Base-by-base conservation (phyloP, 139 green algal genomes). In the Chlorella sp. region DNA sequence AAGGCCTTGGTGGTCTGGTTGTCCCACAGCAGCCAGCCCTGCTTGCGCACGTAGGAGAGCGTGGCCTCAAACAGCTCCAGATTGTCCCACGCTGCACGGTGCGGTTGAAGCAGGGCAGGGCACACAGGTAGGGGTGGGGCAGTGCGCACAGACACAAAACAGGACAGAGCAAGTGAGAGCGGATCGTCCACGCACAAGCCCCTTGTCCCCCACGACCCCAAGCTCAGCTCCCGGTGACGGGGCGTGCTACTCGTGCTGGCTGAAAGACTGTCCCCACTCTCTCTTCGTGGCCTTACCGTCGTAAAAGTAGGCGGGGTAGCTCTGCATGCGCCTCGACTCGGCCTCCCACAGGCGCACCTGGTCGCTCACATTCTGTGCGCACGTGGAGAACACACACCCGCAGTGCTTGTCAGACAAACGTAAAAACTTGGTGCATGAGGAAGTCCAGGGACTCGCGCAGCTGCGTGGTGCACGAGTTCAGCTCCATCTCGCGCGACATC, bases 291-390 rank as follows among this genome's bases (percentile, higher is more conserved):
- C 17, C 55, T 64, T 27, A 64, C 55, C 24, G 55, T 64, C 55
- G 24, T 64, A 64, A 20, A 64, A 64, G 20, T 31, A 10, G 17
- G 55, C 55, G 22, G 55, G 55, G 6, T 64, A 23, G 17, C 66
- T 29, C 2, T 66, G 36, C 70, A 93, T 69, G 17, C 88, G 80
- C 30, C 77, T 42, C 30, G 82, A 78, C 69, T 93, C 86, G 33
- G 71, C 65, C 77, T 93, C 74, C 88, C 88, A 93, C 71, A 93
- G 79, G 35, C 80, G 67, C 1, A 92, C 66, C 74, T 89, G 82
- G 60, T 72, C 67, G 2, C 35, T 26, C 36, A 72, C 67, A 30
- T 72, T 72, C 67, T 72, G 67, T 27, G 32, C 2, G 3, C 60
- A 66, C 20, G 23, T 2, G n/a, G n/a, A n/a, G n/a, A 23, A 35